These are phyloP conservation scores for Chalciporus pseudorubinellus DNA, from an alignment of 768 basidiomycete genomes.

Conservation along the genomic window DNA sequence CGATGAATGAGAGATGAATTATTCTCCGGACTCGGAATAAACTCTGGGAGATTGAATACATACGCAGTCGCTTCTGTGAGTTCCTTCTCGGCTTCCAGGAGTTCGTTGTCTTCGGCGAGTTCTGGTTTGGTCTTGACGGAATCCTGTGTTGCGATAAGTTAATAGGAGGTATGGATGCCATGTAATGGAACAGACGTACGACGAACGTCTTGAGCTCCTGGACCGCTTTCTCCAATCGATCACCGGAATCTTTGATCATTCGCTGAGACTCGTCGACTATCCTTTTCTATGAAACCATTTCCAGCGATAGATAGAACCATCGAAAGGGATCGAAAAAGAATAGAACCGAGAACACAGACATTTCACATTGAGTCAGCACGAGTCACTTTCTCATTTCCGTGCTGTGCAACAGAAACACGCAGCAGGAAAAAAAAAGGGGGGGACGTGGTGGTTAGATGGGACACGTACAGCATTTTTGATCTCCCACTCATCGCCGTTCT, in stretches of 20 bases:
- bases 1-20: slow-evolving; percentile 15
- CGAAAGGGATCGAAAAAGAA: slow-evolving; percentile 10
- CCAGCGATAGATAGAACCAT: not conserved
- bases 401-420: slow-evolving; percentile 20
- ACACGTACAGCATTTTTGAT: slow-evolving; percentile 67
- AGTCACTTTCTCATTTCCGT: slow-evolving; percentile 27
- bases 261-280: slow-evolving; percentile 75
- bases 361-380: slow-evolving; percentile 19
- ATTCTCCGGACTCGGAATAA: not conserved
- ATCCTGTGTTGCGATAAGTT: slow-evolving; percentile 21
- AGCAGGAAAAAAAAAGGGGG: slow-evolving; percentile 4
- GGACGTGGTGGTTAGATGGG: slow-evolving; percentile 4
- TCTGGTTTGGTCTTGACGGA: slow-evolving; percentile 27
- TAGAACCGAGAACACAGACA: slow-evolving; percentile 11
- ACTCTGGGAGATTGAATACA: slow-evolving; percentile 10
- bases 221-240: slow-evolving; percentile 57
- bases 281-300: slow-evolving; percentile 44
- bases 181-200: slow-evolving; percentile 46
- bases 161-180: slow-evolving; percentile 16
- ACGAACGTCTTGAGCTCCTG: slow-evolving; percentile 64
- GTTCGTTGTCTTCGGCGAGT: slow-evolving; percentile 36
- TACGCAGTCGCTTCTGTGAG: slow-evolving; percentile 53
- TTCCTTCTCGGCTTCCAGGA: slow-evolving; percentile 56
- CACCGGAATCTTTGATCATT: slow-evolving; percentile 72
- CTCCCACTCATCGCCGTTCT: slow-evolving; percentile 71